These are phyloP conservation scores for Chrysophaeum taylorii DNA, from an alignment of 352 stramenopile species.

Conservation along the genomic window DNA sequence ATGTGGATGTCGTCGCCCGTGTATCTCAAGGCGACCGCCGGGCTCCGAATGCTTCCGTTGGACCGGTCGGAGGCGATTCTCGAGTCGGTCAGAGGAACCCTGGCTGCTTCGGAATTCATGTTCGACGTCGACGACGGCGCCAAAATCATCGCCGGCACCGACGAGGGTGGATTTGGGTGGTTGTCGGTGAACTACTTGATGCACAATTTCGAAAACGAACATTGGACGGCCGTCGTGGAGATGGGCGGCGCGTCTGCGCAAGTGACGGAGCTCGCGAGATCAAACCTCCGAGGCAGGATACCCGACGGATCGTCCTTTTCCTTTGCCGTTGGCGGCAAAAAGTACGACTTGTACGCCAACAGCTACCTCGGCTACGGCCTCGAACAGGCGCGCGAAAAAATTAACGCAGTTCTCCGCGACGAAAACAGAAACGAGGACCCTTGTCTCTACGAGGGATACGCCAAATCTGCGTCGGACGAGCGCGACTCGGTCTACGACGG, in stretches of 20 bases:
- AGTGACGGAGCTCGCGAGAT: constrained; percentile 12
- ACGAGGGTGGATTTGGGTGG: constrained; percentile 28
- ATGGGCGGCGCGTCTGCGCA: constrained; percentile 26
- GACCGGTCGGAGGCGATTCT: constrained; percentile 10
- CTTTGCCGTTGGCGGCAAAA: not conserved
- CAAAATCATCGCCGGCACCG: constrained; percentile 15
- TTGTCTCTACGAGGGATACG: not conserved
- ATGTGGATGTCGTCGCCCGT: constrained; percentile 18
- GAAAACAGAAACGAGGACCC: not conserved
- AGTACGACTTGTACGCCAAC: constrained; percentile 22
- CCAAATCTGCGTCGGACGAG: not conserved
- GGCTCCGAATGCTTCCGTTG: constrained; percentile 17
- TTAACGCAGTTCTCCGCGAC: not conserved
- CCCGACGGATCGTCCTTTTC: not conserved
- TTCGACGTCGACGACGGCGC: constrained; percentile 1
- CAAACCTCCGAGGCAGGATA: not conserved
- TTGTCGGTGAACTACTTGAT: constrained; percentile 27
- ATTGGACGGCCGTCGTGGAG: constrained; percentile 21
- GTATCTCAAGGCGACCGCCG: constrained; percentile 25
- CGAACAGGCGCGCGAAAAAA: constrained; percentile 18
- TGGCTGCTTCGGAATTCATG: not conserved
- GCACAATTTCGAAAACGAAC: constrained; percentile 11
- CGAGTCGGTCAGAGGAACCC: constrained; percentile 13
- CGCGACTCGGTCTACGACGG: constrained; percentile 14
- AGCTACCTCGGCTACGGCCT: constrained; percentile 25